Evolutionary conservation across 192 early-diverging fungal genomes (phyloP).

Genomic region (Podochytrium sp.): DNA sequence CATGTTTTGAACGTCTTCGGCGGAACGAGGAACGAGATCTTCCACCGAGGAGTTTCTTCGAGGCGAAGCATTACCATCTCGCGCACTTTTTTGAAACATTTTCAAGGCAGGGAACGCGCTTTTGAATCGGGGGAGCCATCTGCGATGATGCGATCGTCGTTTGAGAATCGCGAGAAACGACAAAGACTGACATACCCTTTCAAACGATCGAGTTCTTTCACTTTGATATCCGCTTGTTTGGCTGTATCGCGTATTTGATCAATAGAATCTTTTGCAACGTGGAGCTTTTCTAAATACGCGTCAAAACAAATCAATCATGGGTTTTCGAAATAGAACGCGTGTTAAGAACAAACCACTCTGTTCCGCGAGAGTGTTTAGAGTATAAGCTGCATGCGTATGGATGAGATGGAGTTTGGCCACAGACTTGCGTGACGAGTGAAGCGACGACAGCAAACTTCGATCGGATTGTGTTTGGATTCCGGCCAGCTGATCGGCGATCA

Average conservation of each 20-base stretch:
- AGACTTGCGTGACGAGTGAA: not conserved
- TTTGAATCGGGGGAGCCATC: conserved; percentile 21
- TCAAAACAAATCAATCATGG: not conserved
- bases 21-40: not conserved
- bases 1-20: not conserved
- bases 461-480: not conserved
- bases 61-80: not conserved
- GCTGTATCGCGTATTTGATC: not conserved
- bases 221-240: conserved; percentile 15
- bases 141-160: not conserved
- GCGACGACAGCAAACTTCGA: not conserved
- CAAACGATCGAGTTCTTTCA: conserved; percentile 1
- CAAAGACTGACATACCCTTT: conserved; percentile 10
- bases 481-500: not conserved
- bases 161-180: not conserved
- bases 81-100: not conserved
- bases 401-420: not conserved
- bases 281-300: conserved; percentile 25
- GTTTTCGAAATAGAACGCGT: not conserved
- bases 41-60: not conserved
- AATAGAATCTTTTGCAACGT: not conserved
- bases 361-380: not conserved
- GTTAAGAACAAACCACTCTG: conserved; percentile 6
- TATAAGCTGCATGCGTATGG: not conserved
- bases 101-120: not conserved